Conservation (phyloP, 2,329 filamentous ascomycete species). For the Colletotrichum sp. region DNA sequence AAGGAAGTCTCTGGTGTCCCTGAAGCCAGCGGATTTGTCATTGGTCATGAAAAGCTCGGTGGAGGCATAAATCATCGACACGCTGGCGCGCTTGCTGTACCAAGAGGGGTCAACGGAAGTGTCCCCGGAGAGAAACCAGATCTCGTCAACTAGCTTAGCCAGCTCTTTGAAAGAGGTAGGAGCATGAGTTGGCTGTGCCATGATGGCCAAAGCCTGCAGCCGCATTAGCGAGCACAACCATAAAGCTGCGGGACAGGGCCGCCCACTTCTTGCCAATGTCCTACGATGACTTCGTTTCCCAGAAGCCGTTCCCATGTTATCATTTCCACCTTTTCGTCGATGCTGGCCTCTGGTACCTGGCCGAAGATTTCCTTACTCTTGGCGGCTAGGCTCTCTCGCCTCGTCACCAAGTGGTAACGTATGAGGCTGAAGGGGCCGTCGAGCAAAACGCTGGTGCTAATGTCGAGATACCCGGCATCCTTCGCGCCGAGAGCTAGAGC, state of each 20-base stretch:
- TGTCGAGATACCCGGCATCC: slow-evolving; percentile 86
- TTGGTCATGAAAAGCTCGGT: slow-evolving; percentile 95
- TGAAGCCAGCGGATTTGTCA: slow-evolving; percentile 75
- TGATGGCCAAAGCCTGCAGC: slow-evolving; percentile 79
- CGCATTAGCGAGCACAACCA: background rate
- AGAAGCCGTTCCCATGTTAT: slow-evolving; percentile 79
- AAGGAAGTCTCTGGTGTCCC: slow-evolving; percentile 81
- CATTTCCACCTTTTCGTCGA: slow-evolving; percentile 70
- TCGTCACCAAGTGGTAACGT: slow-evolving; percentile 74
- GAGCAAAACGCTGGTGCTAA: slow-evolving; percentile 82
- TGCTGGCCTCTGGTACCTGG: slow-evolving; percentile 31
- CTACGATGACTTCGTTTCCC: slow-evolving; percentile 75
- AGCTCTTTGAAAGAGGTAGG: slow-evolving; percentile 80
- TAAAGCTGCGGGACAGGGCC: background rate
- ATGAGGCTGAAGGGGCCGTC: slow-evolving; percentile 83
- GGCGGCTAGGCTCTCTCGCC: slow-evolving; percentile 64
- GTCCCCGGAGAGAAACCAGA: slow-evolving; percentile 87
- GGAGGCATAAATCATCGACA: slow-evolving; percentile 68
- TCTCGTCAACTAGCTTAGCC: slow-evolving; percentile 85
- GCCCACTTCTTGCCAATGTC: slow-evolving; percentile 83
- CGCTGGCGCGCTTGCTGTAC: slow-evolving; percentile 72
- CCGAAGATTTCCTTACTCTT: slow-evolving; percentile 43
- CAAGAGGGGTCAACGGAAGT: slow-evolving; percentile 81
- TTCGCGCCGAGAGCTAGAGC: slow-evolving; percentile 79
- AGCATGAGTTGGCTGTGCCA: slow-evolving; percentile 84